A percentile compares a stretch with the other conserved stretches of the same genome.
phyloP scores from a whole-genome alignment of 2,329 filamentous ascomycete species.

The Aspergillus flavus region DNA sequence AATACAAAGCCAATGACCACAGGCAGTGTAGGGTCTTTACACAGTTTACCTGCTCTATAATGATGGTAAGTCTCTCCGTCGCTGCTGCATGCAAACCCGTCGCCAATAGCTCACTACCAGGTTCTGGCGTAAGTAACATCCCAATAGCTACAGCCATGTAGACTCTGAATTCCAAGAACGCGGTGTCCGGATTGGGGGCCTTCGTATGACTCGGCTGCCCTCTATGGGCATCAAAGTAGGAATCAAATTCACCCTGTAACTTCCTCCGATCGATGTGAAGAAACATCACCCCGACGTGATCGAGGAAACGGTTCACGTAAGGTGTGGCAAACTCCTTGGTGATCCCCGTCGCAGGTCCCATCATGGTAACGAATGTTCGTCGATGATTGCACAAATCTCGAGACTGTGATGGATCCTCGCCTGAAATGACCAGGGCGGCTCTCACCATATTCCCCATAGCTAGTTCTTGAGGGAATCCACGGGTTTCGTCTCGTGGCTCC shows the following conservation, averaged over 20 bases:
- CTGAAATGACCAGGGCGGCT: slow-evolving; percentile 5
- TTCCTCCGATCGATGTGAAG: neutral
- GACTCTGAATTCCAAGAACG: neutral
- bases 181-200: neutral
- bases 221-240: neutral
- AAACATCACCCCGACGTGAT: neutral
- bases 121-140: neutral
- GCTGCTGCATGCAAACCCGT: neutral
- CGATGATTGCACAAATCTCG: neutral
- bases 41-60: neutral
- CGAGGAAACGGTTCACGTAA: neutral
- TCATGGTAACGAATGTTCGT: neutral
- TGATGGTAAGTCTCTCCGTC: neutral
- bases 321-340: neutral
- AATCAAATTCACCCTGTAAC: neutral
- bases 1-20: slow-evolving; percentile 3
- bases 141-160: neutral
- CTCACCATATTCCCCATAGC: slow-evolving; percentile 23
- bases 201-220: neutral
- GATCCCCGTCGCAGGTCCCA: neutral
- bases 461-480: slow-evolving; percentile 25
- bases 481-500: slow-evolving; percentile 27
- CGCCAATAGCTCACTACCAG: neutral
- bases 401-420: neutral
- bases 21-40: neutral